Percentiles rank a stretch among this genome's conserved stretches.
Conservation (phyloP, 2,329 filamentous ascomycete genomes). For the Metarhizium humberi region DNA sequence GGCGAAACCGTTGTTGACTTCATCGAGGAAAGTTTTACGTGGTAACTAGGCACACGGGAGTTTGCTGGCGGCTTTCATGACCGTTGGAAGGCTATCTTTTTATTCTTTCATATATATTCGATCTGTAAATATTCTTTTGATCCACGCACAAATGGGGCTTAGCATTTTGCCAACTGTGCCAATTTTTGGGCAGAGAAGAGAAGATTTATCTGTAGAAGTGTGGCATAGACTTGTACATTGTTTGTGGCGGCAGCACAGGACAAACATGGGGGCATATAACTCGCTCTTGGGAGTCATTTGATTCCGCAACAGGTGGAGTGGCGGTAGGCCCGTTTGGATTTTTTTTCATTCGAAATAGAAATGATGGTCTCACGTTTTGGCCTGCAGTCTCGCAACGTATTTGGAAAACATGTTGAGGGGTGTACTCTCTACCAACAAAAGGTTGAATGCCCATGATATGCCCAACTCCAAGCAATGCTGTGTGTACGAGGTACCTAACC, state of each 20-base stretch:
- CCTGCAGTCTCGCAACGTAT: no score
- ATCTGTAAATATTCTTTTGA: neutral
- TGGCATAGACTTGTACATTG: constrained; percentile 4
- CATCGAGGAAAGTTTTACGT: constrained; percentile 68
- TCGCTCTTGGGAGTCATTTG: neutral
- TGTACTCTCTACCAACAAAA: no score
- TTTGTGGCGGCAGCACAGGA: neutral
- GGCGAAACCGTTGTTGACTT: constrained; percentile 61
- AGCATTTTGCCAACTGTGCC: neutral
- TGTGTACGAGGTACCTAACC: no score
- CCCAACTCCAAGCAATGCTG: neutral
- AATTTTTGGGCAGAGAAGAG: neutral
- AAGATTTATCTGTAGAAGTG: constrained; percentile 1
- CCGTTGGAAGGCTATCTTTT: neutral
- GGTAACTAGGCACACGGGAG: constrained; percentile 24
- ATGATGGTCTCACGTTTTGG: no score
- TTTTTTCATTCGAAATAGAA: no score
- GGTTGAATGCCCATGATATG: neutral
- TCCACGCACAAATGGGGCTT: neutral
- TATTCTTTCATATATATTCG: neutral
- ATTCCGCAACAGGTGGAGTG: neutral
- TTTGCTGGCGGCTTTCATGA: neutral
- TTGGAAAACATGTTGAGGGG: no score
- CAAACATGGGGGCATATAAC: neutral
- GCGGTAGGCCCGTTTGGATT: no score